Base-by-base conservation (phyloP, 805 yeast species). In the Candida morakotiae region DNA sequence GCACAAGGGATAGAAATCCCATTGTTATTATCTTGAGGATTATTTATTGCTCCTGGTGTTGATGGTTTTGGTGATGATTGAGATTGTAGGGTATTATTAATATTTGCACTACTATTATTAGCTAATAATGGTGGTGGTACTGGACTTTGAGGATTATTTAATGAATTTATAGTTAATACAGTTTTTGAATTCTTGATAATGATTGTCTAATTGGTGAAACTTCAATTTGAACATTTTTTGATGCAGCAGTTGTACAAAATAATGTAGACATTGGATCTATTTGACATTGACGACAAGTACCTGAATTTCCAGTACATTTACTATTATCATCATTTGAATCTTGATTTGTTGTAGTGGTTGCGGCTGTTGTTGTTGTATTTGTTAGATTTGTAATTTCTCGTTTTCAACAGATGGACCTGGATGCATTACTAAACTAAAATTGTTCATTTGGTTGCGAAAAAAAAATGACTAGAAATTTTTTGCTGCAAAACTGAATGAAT, bases 301-400 rank as follows among this genome's bases (percentile, higher is more conserved):
- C 95, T 9, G 96, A 96, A 50, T 86, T 79, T 1, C 94, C 94
- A 0, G 91, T 82, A 58, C 95, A 87, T 9, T 75, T 81, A 10
- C 21, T 16, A 2, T 63, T 51, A 13, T 51, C 55, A 36, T 56
- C 41, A 9, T 55, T 48, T 24, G 44, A 39, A 9, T 31, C 30
- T 24, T 27, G 31, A 7, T 7, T 21, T 21, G 32, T n/a, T 37
- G 28, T 3, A 26, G 48, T 20, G 16, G 36, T 5, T 9, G 35
- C 43, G 7, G 44, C 8, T 10, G 47, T 40, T n/a, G 46, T 33
- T 1, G 62, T 60, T 8, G 63, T 64, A 6, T 67, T 66, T 1
- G 69, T 51, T 38, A 67, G 48, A 46, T 66, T 67, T 16, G 70
- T 50, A 28, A 67, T 60, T 25, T 66, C 71, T 9, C 70, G 50